Base-by-base conservation (phyloP, 78 protist species). In the Tieghemostelium lacteum region DNA sequence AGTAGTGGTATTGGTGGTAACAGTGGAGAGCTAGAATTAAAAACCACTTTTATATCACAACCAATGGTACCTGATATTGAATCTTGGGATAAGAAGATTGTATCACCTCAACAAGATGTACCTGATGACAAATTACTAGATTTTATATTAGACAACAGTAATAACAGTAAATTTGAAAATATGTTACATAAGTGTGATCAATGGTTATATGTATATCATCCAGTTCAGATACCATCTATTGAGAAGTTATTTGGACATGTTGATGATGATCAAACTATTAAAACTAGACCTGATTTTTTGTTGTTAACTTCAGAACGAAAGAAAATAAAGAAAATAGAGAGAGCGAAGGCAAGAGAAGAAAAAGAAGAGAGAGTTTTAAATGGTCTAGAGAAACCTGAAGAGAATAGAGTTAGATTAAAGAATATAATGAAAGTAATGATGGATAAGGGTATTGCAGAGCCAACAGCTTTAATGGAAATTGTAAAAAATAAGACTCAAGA, bases 331-430 rank as follows among this genome's bases (percentile, higher is more conserved):
- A 72, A 50, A 26, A 72, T 61, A 37, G 60, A 71, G 19, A 61
- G 95, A 19, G 73, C 16, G 2, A 95, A 71, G 49, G 10, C 29
- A 22, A 42, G 34, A 33, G 49, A 55, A n/a, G 95, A 92, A 73
- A n/a, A 45, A 52, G 87, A 87, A 83, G 97, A 88, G 49, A 42
- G 76, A 39, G 50, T 85, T 5, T 63, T 69, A 17, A 26, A 67
- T 49, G 97, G 97, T 31, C 58, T 89, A 17, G 76, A 58, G 31
- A 52, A 55, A 26, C 93, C 97, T 24, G 95, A 95, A 37, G 73
- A 88, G 42, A 71, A 85, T 20, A 92, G 76, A 64, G 92, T 95
- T 33, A 92, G 75, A 75, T 73, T 95, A 29, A 31, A 71, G 29
- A 95, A 92, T 62, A 22, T 95, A 26, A 87, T 92, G 92, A 57